These are phyloP conservation scores for Eucalyptus pauciflora DNA, from an alignment of 345 rosid species.

Conservation along the genomic window DNA sequence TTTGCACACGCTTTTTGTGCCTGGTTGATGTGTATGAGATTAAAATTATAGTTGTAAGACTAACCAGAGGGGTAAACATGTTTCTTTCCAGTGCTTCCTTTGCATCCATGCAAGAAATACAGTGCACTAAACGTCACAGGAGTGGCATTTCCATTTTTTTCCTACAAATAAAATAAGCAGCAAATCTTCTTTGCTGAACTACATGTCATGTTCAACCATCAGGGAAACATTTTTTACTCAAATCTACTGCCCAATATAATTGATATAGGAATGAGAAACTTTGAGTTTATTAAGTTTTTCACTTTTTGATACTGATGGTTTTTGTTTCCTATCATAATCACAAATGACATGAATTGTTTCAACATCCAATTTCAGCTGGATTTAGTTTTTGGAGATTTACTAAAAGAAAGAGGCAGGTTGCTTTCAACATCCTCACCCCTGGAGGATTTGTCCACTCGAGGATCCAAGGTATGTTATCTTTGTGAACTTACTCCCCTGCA, in stretches of 20 bases:
- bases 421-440: conserved; percentile 19
- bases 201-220: not conserved
- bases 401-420: conserved; percentile 13
- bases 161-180: not conserved
- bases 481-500: not conserved
- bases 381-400: conserved; percentile 14
- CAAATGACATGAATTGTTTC: not conserved
- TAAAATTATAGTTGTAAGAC: not conserved
- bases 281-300: not conserved
- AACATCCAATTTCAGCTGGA: conserved; percentile 29
- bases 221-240: not conserved
- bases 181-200: not conserved
- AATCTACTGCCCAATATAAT: not conserved
- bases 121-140: not conserved
- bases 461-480: conserved; percentile 27
- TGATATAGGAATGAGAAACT: not conserved
- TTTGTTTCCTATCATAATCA: not conserved
- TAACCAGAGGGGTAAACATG: not conserved
- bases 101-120: not conserved
- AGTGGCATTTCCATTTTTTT: not conserved
- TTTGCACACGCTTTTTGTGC: not conserved
- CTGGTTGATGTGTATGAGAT: not conserved
- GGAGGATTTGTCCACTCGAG: conserved; percentile 21
- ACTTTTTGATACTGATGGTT: not conserved
- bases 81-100: not conserved